Percentiles rank a stretch among this genome's conserved stretches.
Evolutionary conservation across 768 basidiomycete genomes (phyloP).

Genomic region (Cystobasidium tubakii): DNA sequence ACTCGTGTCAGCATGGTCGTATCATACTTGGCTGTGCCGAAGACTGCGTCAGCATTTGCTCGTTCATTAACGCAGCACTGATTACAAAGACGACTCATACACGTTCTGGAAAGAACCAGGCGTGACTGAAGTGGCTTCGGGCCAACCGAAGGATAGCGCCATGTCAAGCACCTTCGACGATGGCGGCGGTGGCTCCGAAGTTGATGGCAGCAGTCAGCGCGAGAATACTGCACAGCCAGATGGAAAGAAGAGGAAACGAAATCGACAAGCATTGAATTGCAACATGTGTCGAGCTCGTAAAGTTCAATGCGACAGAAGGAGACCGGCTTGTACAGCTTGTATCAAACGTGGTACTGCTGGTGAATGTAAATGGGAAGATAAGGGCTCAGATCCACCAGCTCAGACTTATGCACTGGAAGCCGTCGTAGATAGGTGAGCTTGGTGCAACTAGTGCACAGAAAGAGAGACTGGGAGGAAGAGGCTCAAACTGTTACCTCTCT

Average conservation of each 20-base stretch:
- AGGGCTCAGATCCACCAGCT: not conserved
- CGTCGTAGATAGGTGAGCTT: constrained; percentile 14
- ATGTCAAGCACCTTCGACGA: not conserved
- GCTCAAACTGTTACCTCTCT: too few relatives aligned
- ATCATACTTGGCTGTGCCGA: too few relatives aligned
- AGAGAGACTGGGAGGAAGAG: too few relatives aligned
- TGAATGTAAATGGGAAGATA: constrained; percentile 21
- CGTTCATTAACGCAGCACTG: too few relatives aligned
- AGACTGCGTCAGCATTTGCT: too few relatives aligned
- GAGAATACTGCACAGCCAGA: not conserved
- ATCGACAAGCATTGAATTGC: constrained; percentile 21
- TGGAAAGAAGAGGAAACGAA: constrained; percentile 29
- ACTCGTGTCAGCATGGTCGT: too few relatives aligned
- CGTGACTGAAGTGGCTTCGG: too few relatives aligned
- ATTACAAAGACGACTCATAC: too few relatives aligned
- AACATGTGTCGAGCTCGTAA: constrained; percentile 5
- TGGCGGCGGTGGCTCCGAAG: constrained; percentile 4
- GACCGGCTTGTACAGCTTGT: constrained; percentile 20
- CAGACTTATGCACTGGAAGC: constrained; percentile 5
- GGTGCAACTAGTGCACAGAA: too few relatives aligned
- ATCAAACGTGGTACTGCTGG: constrained; percentile 7
- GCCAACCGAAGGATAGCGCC: not conserved
- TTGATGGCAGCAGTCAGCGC: not conserved
- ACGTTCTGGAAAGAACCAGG: too few relatives aligned
- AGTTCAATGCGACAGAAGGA: constrained; percentile 23